phyloP scores from a whole-genome alignment of 2,329 filamentous ascomycete species.

The Fusarium palustre region DNA sequence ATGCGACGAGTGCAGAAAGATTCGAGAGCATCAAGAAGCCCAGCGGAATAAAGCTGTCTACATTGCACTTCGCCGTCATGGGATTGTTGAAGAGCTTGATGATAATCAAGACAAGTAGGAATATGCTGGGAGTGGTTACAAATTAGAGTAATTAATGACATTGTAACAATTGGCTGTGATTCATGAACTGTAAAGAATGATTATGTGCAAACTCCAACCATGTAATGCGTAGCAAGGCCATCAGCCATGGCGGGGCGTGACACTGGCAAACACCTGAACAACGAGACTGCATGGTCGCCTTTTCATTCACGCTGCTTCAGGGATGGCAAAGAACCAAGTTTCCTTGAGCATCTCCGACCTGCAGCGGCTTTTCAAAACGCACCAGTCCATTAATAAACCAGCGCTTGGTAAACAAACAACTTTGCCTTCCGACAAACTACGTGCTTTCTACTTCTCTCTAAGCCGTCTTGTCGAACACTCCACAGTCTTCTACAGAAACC shows the following conservation, averaged over 20 bases:
- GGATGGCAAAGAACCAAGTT: rapidly evolving
- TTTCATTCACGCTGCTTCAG: not conserved
- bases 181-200: not conserved
- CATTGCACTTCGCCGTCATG: not conserved
- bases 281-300: not conserved
- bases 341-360: rapidly evolving
- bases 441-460: not conserved
- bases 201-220: rapidly evolving
- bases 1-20: not conserved
- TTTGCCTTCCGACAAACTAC: not conserved
- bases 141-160: not conserved
- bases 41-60: too few species aligned
- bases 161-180: not conserved
- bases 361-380: rapidly evolving
- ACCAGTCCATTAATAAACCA: not conserved
- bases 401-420: not conserved
- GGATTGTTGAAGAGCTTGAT: not conserved
- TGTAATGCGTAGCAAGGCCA: not conserved
- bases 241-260: not conserved
- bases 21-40: not conserved
- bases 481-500: too few species aligned
- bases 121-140: rapidly evolving
- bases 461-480: not conserved
- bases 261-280: not conserved
- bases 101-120: not conserved